Conservation (phyloP, 2,329 filamentous ascomycete species). For the Beauveria asiatica region DNA sequence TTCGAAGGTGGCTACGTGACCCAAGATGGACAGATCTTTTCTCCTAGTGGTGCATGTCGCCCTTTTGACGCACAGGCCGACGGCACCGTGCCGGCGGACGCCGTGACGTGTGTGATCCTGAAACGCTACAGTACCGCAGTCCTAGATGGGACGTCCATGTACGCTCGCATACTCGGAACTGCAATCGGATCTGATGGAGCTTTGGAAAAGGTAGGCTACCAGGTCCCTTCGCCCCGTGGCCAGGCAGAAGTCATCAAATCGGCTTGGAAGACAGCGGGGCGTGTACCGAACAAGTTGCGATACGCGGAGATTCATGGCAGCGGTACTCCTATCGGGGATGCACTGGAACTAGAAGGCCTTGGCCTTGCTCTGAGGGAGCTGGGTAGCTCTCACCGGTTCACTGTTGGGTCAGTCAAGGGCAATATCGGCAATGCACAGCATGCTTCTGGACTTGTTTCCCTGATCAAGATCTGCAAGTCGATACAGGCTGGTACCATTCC, state of each 20-base stretch:
- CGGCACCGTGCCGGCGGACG: constrained; percentile 8
- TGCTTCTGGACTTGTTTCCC: constrained; percentile 12
- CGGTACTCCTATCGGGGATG: constrained; percentile 13
- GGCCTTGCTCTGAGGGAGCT: constrained; percentile 7
- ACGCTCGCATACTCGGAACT: constrained; percentile 11
- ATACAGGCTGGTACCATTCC: constrained; percentile 46
- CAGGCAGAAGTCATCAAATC: constrained; percentile 13
- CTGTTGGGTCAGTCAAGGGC: constrained; percentile 12
- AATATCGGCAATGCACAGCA: constrained; percentile 14
- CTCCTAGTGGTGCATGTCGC: constrained; percentile 9
- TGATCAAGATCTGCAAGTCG: constrained; percentile 14
- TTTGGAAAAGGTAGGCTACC: constrained; percentile 12
- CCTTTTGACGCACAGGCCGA: constrained; percentile 11
- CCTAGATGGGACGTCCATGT: neutral
- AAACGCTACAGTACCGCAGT: neutral
- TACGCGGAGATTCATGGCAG: constrained; percentile 14
- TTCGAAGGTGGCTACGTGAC: constrained; percentile 12
- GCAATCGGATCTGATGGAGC: constrained; percentile 11
- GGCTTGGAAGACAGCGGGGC: constrained; percentile 3
- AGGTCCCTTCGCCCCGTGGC: neutral
- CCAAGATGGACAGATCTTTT: constrained; percentile 9
- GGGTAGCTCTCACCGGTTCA: neutral
- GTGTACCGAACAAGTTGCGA: constrained; percentile 3
- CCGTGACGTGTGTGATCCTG: constrained; percentile 7
- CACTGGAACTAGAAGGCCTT: constrained; percentile 11